Base-by-base conservation (phyloP, 2,329 filamentous ascomycete genomes). In the Tolypocladium nubicola region DNA sequence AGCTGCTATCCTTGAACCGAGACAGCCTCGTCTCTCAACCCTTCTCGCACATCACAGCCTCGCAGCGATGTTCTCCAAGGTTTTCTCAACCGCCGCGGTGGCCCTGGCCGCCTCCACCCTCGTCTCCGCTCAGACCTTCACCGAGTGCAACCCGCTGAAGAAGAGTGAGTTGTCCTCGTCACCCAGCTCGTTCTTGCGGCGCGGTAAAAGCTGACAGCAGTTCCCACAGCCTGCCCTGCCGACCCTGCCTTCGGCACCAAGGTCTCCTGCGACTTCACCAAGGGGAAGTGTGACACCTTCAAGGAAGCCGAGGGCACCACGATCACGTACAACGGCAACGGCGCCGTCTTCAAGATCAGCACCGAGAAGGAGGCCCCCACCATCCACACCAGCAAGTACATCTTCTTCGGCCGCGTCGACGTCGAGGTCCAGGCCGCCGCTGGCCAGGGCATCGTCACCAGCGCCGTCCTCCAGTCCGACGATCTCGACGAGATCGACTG, bases 401-500 rank as follows among this genome's bases (percentile, higher is more conserved):
- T 99, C 72, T 97, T 97, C 89, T 97, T 96, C 72, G 94, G 94
- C 61, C 86, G 86, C 67, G 83, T 97, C 65, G 88, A 95, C 56
- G 84, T 90, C 60, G 83, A 82, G 37, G 76, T 96, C 68, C 87
- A 91, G 73, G 87, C 88, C 43, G 87, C 94, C 33, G 81, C 87
- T 3, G 94, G 93, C 49, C 78, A 78, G 8, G 94, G 94, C 63
- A 88, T 99, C 62, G 89, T 99, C 61, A 97, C 91, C 75, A 92
- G 88, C 62, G 81, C 89, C 45, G 90, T 97, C 47, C 77, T 99
- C 62, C 88, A 96, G 76, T 97, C 91, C 1, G 90, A 96, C 66
- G 84, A 87, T 67, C 81, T 96, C 37, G 93, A 97, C 70, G 71
- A 73, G 79, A 94, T 97, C 61, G 93, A 97, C 73, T 96, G 90